Conservation (phyloP, 306 rosid genomes). For the Fragaria vesca region DNA sequence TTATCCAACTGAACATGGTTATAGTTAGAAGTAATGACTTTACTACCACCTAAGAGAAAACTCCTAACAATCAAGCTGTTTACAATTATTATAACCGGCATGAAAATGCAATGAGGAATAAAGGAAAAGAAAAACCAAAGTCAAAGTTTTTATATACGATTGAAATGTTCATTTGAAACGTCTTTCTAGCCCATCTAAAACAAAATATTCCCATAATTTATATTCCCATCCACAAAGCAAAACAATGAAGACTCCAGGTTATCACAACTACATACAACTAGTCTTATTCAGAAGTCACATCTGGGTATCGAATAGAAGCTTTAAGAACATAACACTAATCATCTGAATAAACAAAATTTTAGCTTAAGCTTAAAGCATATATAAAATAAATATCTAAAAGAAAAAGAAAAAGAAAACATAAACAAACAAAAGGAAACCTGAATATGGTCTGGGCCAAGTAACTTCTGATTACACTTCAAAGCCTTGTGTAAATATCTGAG, state of each 20-base stretch:
- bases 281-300: neutral
- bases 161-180: neutral
- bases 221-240: neutral
- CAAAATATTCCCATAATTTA: too few species aligned
- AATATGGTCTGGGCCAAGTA: slow-evolving; percentile 95
- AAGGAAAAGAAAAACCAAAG: neutral
- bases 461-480: slow-evolving; percentile 86
- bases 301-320: neutral
- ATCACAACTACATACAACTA: neutral
- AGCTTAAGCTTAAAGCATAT: neutral
- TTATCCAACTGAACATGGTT: neutral
- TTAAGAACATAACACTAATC: neutral
- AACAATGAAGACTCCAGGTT: neutral
- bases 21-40: neutral
- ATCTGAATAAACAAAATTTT: neutral
- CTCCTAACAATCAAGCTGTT: neutral
- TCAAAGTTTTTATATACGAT: neutral
- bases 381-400: neutral
- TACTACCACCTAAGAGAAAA: neutral
- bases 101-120: neutral
- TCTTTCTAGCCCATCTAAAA: neutral
- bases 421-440: slow-evolving; percentile 60
- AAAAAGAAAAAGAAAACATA: slow-evolving; percentile 7
- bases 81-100: neutral
- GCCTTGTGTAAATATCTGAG: slow-evolving; percentile 99